Conservation (phyloP, 75 land plant species). For the Cryptomeria japonica region DNA sequence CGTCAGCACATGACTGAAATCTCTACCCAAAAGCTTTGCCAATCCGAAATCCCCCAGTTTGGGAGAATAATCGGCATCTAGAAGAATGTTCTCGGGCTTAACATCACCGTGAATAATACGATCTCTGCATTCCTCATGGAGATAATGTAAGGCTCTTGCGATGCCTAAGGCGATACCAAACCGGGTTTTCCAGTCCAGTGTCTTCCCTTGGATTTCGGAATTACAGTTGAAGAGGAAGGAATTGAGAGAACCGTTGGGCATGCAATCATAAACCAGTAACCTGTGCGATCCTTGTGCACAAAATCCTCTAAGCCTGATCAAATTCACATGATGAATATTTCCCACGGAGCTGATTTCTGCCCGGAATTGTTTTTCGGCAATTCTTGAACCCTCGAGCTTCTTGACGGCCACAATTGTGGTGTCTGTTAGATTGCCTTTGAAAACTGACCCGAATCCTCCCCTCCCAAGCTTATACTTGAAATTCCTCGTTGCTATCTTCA, state of each 20-base stretch:
- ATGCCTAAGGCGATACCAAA: background rate
- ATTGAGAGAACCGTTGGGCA: slow-evolving; percentile 8
- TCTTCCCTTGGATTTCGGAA: background rate
- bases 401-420: slow-evolving; percentile 9
- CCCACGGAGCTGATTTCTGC: slow-evolving; percentile 15
- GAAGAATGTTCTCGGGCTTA: slow-evolving; percentile 9
- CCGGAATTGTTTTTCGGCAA: background rate
- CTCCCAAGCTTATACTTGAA: background rate
- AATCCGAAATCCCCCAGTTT: slow-evolving; percentile 6
- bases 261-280: slow-evolving; percentile 17
- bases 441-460: slow-evolving; percentile 9
- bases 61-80: background rate
- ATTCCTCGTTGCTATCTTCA: background rate
- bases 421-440: background rate
- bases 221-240: background rate
- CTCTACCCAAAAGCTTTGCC: background rate
- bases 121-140: slow-evolving; percentile 3
- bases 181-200: background rate
- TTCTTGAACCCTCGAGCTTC: background rate
- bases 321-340: slow-evolving; percentile 14
- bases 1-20: background rate
- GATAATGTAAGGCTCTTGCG: background rate
- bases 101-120: slow-evolving; percentile 4
- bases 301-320: slow-evolving; percentile 14
- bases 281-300: background rate